Conservation (phyloP, 495 filamentous ascomycete species). For the Penicillium daleae region DNA sequence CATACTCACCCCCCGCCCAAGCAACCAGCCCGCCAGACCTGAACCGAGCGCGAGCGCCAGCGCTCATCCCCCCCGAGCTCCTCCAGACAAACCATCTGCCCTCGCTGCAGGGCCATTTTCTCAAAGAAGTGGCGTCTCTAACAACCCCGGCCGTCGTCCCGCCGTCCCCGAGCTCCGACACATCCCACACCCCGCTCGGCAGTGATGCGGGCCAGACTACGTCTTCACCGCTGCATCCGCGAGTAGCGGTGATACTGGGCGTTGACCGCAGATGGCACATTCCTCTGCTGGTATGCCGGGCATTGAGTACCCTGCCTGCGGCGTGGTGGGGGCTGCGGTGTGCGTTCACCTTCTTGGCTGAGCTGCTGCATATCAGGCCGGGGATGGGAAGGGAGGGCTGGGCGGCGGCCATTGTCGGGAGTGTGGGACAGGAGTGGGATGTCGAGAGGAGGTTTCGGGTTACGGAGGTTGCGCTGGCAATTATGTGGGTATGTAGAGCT, state of each 20-base stretch:
- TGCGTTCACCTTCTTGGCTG: constrained; percentile 61
- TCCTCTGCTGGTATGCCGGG: constrained; percentile 63
- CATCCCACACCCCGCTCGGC: constrained; percentile 39
- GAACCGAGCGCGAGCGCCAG: constrained; percentile 24
- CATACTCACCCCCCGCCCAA: constrained; percentile 38
- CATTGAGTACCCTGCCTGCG: constrained; percentile 61
- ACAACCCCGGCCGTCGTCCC: constrained; percentile 32
- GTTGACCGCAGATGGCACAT: constrained; percentile 65
- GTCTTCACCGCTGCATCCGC: constrained; percentile 57
- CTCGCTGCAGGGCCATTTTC: constrained; percentile 16
- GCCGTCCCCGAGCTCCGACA: constrained; percentile 41
- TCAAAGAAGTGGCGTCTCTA: constrained; percentile 41
- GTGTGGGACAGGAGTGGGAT: constrained; percentile 53
- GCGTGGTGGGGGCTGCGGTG: constrained; percentile 67
- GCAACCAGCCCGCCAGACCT: constrained; percentile 35
- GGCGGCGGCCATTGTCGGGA: constrained; percentile 51
- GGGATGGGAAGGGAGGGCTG: constrained; percentile 51
- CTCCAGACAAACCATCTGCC: constrained; percentile 18
- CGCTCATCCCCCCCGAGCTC: constrained; percentile 18
- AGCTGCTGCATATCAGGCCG: constrained; percentile 53
- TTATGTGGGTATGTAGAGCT: constrained; percentile 74
- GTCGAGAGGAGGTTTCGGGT: constrained; percentile 63
- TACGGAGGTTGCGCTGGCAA: constrained; percentile 78
- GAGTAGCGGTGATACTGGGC: constrained; percentile 66
- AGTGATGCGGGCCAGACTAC: constrained; percentile 38